A percentile compares a stretch with the other conserved stretches of the same genome.
Conservation (phyloP, 805 yeast genomes). For the Barnettozyma salicaria region DNA sequence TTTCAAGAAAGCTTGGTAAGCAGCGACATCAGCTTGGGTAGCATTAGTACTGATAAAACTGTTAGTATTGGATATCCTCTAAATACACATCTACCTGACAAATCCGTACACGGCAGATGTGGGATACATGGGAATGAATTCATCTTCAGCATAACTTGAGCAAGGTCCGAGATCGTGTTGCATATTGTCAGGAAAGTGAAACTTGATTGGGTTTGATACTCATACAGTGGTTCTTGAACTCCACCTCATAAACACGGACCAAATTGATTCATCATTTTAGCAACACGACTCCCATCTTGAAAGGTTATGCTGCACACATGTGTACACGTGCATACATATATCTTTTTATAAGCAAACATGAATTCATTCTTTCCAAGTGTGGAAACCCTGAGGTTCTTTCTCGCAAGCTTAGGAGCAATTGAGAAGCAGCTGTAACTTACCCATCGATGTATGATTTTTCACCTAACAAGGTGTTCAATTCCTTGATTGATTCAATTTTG, state of each 20-base stretch:
- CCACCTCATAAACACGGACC: conserved; percentile 99
- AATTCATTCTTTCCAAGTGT: too few species aligned
- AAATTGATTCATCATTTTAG: conserved; percentile 69
- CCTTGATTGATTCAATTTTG: conserved; percentile 62
- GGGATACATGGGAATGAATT: too few species aligned
- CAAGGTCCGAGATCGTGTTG: too few species aligned
- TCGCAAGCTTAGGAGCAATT: neutral
- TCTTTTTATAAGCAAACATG: too few species aligned
- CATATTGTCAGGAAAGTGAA: conserved; percentile 36
- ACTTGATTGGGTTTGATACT: conserved; percentile 57
- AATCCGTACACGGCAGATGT: too few species aligned
- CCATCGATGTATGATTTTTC: conserved; percentile 95
- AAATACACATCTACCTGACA: too few species aligned
- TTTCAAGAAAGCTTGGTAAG: conserved; percentile 88
- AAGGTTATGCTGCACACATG: too few species aligned
- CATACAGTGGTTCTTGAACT: conserved; percentile 91
- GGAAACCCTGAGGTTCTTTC: too few species aligned
- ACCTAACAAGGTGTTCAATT: conserved; percentile 81
- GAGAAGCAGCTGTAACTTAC: conserved; percentile 55
- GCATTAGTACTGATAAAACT: conserved; percentile 61
- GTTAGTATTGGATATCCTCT: conserved; percentile 17
- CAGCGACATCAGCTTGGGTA: conserved; percentile 92
- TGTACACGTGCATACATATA: too few species aligned
- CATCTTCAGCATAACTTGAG: too few species aligned
- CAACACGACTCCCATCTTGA: conserved; percentile 6